A percentile compares a stretch with the other conserved stretches of the same genome.
These are phyloP conservation scores for Crucibulum laeve DNA, from an alignment of 768 basidiomycete species.

Conservation along the genomic window DNA sequence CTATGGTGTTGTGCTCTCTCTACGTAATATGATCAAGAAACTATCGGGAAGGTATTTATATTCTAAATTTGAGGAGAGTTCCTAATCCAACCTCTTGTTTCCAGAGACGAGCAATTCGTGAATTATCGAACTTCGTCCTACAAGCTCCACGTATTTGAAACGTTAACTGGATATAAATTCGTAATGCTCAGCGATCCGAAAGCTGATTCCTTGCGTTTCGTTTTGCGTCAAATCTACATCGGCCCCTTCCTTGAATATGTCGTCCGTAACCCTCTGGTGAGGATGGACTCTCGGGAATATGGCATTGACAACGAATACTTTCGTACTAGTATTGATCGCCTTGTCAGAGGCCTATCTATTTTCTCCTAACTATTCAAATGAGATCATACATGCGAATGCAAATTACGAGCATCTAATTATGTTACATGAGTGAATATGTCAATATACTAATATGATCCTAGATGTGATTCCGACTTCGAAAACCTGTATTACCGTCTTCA, in stretches of 20 bases:
- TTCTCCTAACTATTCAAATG: conserved; percentile 26
- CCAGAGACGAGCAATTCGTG: conserved; percentile 89
- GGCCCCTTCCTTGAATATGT: conserved; percentile 94
- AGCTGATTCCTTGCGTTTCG: conserved; percentile 76
- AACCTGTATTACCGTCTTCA: too few relatives aligned
- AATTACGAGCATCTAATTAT: conserved; percentile 1
- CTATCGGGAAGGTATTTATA: conserved; percentile 70
- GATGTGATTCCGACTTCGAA: not conserved
- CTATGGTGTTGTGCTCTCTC: conserved; percentile 88
- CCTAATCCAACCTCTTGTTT: not conserved
- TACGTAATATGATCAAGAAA: conserved; percentile 95
- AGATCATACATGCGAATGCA: not conserved
- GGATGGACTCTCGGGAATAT: conserved; percentile 75
- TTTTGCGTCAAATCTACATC: conserved; percentile 86
- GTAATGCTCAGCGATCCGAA: conserved; percentile 88
- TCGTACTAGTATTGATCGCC: conserved; percentile 71
- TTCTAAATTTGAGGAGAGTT: not conserved
- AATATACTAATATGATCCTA: not conserved
- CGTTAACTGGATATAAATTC: conserved; percentile 90
- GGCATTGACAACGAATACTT: conserved; percentile 96
- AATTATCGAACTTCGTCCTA: conserved; percentile 90
- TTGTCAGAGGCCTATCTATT: conserved; percentile 56
- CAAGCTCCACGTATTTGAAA: conserved; percentile 91
- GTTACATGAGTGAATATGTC: not conserved
- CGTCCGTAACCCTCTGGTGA: conserved; percentile 84